A percentile compares a stretch with the other conserved stretches of the same genome.
Conservation (phyloP, 768 basidiomycete species). For the Leucocoprinus birnbaumii region DNA sequence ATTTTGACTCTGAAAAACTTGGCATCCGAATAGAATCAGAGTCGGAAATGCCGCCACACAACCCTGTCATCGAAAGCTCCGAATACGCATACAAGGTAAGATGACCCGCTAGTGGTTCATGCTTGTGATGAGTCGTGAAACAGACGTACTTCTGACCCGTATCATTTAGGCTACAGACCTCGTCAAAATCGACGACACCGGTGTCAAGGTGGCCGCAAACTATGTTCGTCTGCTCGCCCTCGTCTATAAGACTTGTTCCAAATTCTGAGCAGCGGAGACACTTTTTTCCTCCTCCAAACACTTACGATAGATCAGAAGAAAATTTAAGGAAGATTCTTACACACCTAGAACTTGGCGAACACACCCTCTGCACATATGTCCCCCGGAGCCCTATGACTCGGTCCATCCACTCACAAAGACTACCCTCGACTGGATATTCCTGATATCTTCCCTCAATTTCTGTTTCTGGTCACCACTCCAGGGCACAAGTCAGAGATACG, state of each 20-base stretch:
- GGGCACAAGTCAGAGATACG: slow-evolving; percentile 58
- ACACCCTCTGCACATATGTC: slow-evolving; percentile 71
- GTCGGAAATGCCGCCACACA: slow-evolving; percentile 24
- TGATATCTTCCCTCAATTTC: slow-evolving; percentile 84
- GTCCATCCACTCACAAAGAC: slow-evolving; percentile 50
- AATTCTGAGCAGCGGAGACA: slow-evolving; percentile 7
- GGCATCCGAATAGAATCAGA: slow-evolving; percentile 18
- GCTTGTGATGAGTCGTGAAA: too few relatives aligned
- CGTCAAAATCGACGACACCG: slow-evolving; percentile 55
- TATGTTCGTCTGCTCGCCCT: slow-evolving; percentile 40
- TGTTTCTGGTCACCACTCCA: slow-evolving; percentile 84
- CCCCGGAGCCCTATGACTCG: slow-evolving; percentile 59
- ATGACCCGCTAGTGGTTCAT: slow-evolving; percentile 1
- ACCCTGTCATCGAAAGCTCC: slow-evolving; percentile 60
- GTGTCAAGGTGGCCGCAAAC: slow-evolving; percentile 64
- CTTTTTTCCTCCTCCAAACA: neutral
- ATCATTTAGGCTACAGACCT: slow-evolving; percentile 52
- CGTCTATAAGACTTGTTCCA: slow-evolving; percentile 1
- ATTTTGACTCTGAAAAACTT: slow-evolving; percentile 23
- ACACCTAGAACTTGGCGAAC: slow-evolving; percentile 81
- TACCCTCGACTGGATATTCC: slow-evolving; percentile 83
- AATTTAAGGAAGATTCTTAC: slow-evolving; percentile 62
- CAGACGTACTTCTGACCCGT: neutral
- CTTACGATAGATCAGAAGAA: slow-evolving; percentile 51
- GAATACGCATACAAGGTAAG: slow-evolving; percentile 56